Conservation (phyloP, 192 early-diverging fungal genomes). For the Gonapodya prolifera region DNA sequence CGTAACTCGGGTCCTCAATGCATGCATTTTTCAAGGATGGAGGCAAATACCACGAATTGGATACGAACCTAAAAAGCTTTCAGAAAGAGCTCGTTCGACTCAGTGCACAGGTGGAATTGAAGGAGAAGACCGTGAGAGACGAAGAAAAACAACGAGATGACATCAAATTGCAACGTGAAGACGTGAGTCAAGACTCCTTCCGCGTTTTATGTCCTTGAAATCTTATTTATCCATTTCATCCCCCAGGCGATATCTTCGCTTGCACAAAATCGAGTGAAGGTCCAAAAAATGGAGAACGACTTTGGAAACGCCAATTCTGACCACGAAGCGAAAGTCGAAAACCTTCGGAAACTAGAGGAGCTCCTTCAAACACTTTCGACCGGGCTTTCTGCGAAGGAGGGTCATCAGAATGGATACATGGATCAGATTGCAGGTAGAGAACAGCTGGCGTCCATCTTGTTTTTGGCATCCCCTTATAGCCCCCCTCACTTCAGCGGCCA, state of each 20-base stretch:
- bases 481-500: slow-evolving; percentile 33
- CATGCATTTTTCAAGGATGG: background rate
- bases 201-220: background rate
- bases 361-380: slow-evolving; percentile 87
- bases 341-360: slow-evolving; percentile 58
- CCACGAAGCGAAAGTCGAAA: slow-evolving; percentile 41
- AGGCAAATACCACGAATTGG: slow-evolving; percentile 52
- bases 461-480: slow-evolving; percentile 11
- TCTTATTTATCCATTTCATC: background rate
- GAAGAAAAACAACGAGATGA: slow-evolving; percentile 36
- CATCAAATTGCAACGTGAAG: slow-evolving; percentile 16
- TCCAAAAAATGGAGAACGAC: slow-evolving; percentile 10
- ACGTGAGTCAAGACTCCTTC: slow-evolving; percentile 12
- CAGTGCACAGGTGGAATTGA: slow-evolving; percentile 74
- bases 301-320: slow-evolving; percentile 19
- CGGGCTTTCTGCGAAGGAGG: slow-evolving; percentile 78
- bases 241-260: slow-evolving; percentile 17
- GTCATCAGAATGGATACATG: slow-evolving; percentile 90
- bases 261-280: slow-evolving; percentile 10
- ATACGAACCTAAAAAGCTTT: slow-evolving; percentile 56
- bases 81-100: slow-evolving; percentile 70
- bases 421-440: slow-evolving; percentile 72
- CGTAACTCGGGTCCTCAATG: background rate
- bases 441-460: background rate
- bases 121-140: slow-evolving; percentile 59